Conservation (phyloP, 106 monocot species). For the Dioscorea dumetorum region DNA sequence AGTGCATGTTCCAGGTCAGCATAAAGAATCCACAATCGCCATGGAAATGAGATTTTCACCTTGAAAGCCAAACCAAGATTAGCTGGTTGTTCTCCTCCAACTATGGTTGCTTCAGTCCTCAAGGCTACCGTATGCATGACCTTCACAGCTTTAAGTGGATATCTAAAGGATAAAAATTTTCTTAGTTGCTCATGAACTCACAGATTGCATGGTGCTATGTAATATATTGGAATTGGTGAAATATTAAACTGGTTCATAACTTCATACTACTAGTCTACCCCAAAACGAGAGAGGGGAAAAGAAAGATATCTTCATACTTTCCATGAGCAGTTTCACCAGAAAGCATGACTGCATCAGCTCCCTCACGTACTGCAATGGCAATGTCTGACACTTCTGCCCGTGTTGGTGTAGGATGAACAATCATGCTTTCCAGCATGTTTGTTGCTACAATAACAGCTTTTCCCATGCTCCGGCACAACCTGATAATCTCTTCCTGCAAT, state of each 20-base stretch:
- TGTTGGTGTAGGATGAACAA: constrained; percentile 97
- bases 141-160: constrained; percentile 95
- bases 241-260: too few relatives aligned
- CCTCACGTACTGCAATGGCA: constrained; percentile 97
- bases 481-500: constrained; percentile 94
- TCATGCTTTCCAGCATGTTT: constrained; percentile 99
- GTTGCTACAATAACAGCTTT: constrained; percentile 99
- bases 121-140: constrained; percentile 98
- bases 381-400: constrained; percentile 97
- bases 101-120: constrained; percentile 88
- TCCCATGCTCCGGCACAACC: constrained; percentile 88
- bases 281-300: too few relatives aligned
- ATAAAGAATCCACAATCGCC: too few relatives aligned
- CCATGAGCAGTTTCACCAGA: constrained; percentile 99
- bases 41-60: constrained; percentile 24
- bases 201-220: too few relatives aligned
- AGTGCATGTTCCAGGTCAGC: too few relatives aligned
- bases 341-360: constrained; percentile 92
- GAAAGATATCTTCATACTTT: constrained; percentile 49
- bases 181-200: constrained; percentile 3
- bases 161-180: constrained; percentile 37
- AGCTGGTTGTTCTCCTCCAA: constrained; percentile 58
- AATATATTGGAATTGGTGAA: too few relatives aligned
- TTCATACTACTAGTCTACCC: too few relatives aligned
- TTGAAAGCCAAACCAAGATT: constrained; percentile 94